Evolutionary conservation across 352 stramenopile species (phyloP), one percentile per base, ranked within the genome.

Genomic region (Pseudoperonospora humuli): DNA sequence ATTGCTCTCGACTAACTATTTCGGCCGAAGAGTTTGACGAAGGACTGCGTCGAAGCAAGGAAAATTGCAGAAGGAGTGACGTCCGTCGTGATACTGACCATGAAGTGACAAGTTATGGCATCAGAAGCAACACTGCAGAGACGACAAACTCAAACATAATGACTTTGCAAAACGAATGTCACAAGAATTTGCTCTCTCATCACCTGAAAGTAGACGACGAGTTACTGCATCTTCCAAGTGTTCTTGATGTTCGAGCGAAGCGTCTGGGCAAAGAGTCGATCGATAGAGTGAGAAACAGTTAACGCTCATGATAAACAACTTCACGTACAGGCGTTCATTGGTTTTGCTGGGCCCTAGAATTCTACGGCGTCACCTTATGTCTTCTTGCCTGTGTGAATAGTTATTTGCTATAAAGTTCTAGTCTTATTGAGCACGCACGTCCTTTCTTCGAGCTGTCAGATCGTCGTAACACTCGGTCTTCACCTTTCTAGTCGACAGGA

Each of bases 1-100:
- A 89, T 43, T 70, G 70, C 7, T 75, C 75, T 7, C 49, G 69
- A 11, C 61, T 93, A 5, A 89, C 74, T 0, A 93, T 93, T 32
- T 75, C 71, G 0, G 43, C 63, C 0, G 71, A 87, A 19, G 80
- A 90, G 20, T 93, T 93, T 39, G 68, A 89, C 7, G 51, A 73
- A 34, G 77, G 70, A 7, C 32, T 92, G 10, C 39, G 36, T 35
- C 35, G 41, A 28, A 74, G 55, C 28, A 79, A 73, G 44, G 43
- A 69, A 28, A 35, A 7, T 39, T 36, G 55, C 1, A 11, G 34
- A 29, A 7, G 35, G 19, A 40, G 27, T 46, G 29, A 25, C 1
- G 34, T 59, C 3, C 31, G n/a, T 15, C 33, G 60, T 10, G 31
- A 60, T 21, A 24, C 46, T n/a, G 61, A 73, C 17, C 38, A 60